These are phyloP conservation scores for Pichia eremophila DNA, from an alignment of 805 yeast genomes.

Conservation along the genomic window DNA sequence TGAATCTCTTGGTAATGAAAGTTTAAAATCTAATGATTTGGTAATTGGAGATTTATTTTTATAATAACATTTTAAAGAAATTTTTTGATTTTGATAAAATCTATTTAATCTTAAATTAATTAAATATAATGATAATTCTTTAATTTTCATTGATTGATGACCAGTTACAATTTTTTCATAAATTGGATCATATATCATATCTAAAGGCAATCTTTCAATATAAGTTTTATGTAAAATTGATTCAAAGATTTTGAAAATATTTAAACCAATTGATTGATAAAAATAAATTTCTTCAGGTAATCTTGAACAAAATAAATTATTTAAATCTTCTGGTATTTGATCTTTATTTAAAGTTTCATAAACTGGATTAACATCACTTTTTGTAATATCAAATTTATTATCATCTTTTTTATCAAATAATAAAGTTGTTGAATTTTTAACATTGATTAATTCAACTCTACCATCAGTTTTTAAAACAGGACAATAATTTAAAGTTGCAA, in stretches of 20 bases:
- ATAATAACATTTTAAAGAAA: conserved; percentile 35
- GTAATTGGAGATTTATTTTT: conserved; percentile 2
- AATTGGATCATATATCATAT: conserved; percentile 45
- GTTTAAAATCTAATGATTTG: conserved; percentile 11
- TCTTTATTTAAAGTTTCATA: conserved; percentile 1
- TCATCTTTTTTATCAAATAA: conserved; percentile 5
- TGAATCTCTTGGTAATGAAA: not conserved
- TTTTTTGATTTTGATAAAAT: conserved; percentile 70
- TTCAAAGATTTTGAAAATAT: conserved; percentile 54
- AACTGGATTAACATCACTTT: not conserved
- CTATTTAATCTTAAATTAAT: conserved; percentile 69
- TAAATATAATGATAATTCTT: conserved; percentile 56
- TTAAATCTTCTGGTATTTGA: conserved; percentile 66
- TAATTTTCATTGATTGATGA: conserved; percentile 36
- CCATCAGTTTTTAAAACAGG: conserved; percentile 71
- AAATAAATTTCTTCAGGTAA: conserved; percentile 79
- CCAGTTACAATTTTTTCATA: conserved; percentile 47
- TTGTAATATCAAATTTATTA: not conserved
- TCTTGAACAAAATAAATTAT: conserved; percentile 73
- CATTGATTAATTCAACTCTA: conserved; percentile 44
- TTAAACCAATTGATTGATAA: conserved; percentile 70
- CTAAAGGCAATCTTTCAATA: conserved; percentile 57
- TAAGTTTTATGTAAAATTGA: conserved; percentile 57
- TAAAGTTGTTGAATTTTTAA: conserved; percentile 15
- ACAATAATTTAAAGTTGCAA: conserved; percentile 55